Evolutionary conservation across 2,329 filamentous ascomycete species (phyloP), one percentile per base, ranked within the genome.

Genomic region (Neobulgaria alba): DNA sequence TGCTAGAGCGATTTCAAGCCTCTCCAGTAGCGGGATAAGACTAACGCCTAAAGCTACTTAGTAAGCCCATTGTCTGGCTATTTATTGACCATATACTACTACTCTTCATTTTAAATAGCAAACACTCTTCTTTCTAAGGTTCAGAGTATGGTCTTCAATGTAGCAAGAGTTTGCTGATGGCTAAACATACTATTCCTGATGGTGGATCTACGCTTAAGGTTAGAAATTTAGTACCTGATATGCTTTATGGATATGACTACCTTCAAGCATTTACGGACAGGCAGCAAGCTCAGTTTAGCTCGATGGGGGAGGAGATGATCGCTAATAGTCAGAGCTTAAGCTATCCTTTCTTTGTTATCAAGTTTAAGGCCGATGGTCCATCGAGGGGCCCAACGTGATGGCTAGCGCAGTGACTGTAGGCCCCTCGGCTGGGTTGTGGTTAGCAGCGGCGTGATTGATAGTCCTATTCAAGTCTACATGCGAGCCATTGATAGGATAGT

Each of bases 321-420:
- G 49, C 46, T 9, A 56, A 51, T 26, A 51, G 10, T 29, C 19
- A 46, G 17, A 32, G 26, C 12, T 20, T 52, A 29, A 10, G 46
- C 2, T 55, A 44, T 41, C 58, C 57, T 1, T 61, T 61, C 47
- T 51, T 61, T 36, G 42, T 46, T 21, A 45, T 62, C 37, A 55
- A 61, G 43, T 55, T 59, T 44, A 57, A 55, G 29, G 57, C 55
- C 12, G 55, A 60, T 10, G 53, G 57, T 8, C 50, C 50, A 20
- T n/a, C n/a, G n/a, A n/a, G n/a, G n/a, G n/a, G n/a, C 71, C 73
- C 21, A 76, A 61, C 41, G 71, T 61, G 49, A 65, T 57, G n/a
- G 71, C 68, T 8, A 66, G 43, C 26, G 63, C 43, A 29, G 67
- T 70, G 29, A 48, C 42, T 7, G 23, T 7, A 12, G 12, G 23